Evolutionary conservation across 345 rosid species (phyloP), one percentile per base, ranked within the genome.

Genomic region (Gossypium stocksii): DNA sequence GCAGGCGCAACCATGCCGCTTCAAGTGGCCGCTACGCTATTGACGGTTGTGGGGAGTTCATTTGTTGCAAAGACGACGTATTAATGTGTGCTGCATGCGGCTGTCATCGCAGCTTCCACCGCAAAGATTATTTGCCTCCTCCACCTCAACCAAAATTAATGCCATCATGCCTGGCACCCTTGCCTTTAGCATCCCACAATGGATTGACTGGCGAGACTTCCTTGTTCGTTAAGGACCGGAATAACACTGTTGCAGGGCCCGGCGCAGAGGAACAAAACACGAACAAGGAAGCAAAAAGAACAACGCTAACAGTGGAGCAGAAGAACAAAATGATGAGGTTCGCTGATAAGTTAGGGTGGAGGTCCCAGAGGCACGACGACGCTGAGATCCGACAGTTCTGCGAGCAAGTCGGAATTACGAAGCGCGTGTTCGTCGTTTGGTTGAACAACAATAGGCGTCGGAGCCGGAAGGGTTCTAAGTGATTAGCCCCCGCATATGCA

Each of bases 71-170:
- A 2, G 52, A 44, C 8, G 66, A 72, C 38, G 16, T 7, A 0
- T 72, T 44, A 19, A 25, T 2, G 8, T 72, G 75, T 2, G 67
- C 67, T 27, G 75, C 75, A 20, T 59, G 67, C 41, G 67, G 75
- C 43, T 72, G 75, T 59, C 75, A 72, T 11, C 75, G 67, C 44
- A 72, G 53, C 56, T 72, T 72, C 66, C 75, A 59, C 75, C 75
- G 57, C 52, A 72, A 25, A 25, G 57, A 57, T 19, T 19, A 56
- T n/a, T 17, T n/a, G 4, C 45, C 2, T 10, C 58, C 72, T 16
- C 59, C 59, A 22, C 70, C 70, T 19, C 51, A n/a, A 3, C 9
- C 57, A 16, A 15, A 48, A 0, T 22, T 45, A 13, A n/a, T 14
- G 15, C 3, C 7, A 7, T 43, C 57, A 16, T 49, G 8, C 12